Evolutionary conservation across 2,329 filamentous ascomycete species (phyloP), one percentile per base, ranked within the genome.

Genomic region (Penicillium palitans): DNA sequence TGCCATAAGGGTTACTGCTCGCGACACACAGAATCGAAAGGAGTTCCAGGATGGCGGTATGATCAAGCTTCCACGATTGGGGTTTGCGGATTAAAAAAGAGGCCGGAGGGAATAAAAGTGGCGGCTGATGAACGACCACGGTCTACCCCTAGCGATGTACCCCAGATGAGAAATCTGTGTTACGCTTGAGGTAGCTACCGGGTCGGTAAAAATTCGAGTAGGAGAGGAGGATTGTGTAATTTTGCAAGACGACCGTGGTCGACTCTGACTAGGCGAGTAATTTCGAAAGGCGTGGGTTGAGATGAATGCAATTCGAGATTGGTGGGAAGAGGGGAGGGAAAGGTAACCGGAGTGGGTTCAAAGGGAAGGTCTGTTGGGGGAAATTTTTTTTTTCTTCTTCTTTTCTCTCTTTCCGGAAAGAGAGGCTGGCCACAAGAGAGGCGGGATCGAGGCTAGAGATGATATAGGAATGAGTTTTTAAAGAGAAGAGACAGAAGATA

Each of bases 121-220:
- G 33, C 35, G 52, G 49, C 46, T 40, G 53, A 58, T 63, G 55
- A 59, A 65, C 59, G 64, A 68, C 64, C 63, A 65, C 66, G 63
- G 64, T 71, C 71, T 72, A 73, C 71, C 71, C 71, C 71, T 70
- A 73, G 71, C 71, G 71, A 73, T 68, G 62, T 64, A 72, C 70
- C 65, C 67, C 71, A 73, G 71, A 73, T 66, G 60, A 67, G 55
- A 66, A 63, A 73, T 73, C 71, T 73, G 70, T 68, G 69, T 71
- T 70, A 67, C 70, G 70, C 70, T 71, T 69, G 70, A 73, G 71
- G 71, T 72, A 73, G 71, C 69, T 69, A 68, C 66, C 67, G 66
- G 63, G 64, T 63, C 63, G 62, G 58, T 59, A 52, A 55, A 42
- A 57, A 37, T 21, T 57, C 42, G 29, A 37, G 24, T 45, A 27